Evolutionary conservation across 257 asterid genomes (phyloP).

Genomic region (Solanum arcanum): DNA sequence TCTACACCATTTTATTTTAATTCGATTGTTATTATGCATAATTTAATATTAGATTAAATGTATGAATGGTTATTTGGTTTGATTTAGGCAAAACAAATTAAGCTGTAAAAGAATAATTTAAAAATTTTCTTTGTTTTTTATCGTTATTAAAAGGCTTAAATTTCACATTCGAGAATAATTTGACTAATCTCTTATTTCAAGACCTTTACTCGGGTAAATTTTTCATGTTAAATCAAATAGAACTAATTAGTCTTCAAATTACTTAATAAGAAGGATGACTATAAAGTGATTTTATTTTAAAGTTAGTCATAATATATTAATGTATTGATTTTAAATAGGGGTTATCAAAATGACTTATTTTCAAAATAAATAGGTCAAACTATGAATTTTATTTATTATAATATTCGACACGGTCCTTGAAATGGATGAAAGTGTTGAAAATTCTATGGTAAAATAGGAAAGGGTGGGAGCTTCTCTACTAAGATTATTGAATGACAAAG

Average conservation of each 20-base stretch:
- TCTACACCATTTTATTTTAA: too few species aligned
- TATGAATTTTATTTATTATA: not conserved
- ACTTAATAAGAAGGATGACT: not conserved
- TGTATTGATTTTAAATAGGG: not conserved
- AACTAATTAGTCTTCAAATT: not conserved
- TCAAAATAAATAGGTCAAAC: not conserved
- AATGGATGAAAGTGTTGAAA: slow-evolving; percentile 56
- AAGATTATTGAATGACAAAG: too few species aligned
- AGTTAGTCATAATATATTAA: too few species aligned
- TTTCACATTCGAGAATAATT: not conserved
- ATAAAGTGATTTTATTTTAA: not conserved
- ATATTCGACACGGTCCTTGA: slow-evolving; percentile 58
- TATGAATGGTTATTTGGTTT: not conserved
- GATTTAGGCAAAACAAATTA: not conserved
- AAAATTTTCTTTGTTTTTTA: not conserved
- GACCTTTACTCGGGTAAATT: not conserved
- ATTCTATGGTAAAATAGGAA: slow-evolving; percentile 59
- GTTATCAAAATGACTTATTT: not conserved
- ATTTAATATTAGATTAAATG: not conserved
- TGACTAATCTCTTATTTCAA: not conserved
- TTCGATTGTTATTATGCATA: not conserved
- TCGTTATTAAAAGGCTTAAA: not conserved
- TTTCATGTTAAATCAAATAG: not conserved
- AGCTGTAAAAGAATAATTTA: not conserved
- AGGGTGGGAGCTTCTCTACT: slow-evolving; percentile 45